Base-by-base conservation (phyloP, 331 rosid species). In the Rosa hybrid region DNA sequence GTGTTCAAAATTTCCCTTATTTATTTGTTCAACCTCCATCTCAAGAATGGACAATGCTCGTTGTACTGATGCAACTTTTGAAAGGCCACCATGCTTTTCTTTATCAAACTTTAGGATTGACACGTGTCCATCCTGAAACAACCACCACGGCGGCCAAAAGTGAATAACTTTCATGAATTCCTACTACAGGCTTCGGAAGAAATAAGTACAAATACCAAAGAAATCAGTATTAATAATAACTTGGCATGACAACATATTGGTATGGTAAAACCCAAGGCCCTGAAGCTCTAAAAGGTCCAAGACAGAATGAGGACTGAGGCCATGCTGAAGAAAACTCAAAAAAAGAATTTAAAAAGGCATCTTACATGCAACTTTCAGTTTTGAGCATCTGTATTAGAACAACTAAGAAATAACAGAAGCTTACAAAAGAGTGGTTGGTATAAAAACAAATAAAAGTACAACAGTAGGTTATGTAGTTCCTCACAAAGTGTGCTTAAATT, bases 1-100 rank as follows among this genome's bases (percentile, higher is more conserved):
- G 80, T 96, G 99, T 82, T 96, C 90, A 71, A 89, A 96, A 51
- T 78, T 92, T 71, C 99, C 99, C 85, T 93, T 96, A 62, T 96
- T 96, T 86, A 96, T 96, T 89, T 96, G 99, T 82, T 96, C 94
- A 70, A 93, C 99, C 90, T 93, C 98, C 99, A 96, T 89, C 86
- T 93, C 97, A 73, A 96, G 98, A 87, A 90, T 88, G 45, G 99
- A 96, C 80, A 96, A 86, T 48, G 99, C 99, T 45, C 99, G 97
- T 71, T 91, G 97, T 75, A 96, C 96, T 12, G 99, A 87, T 82
- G 94, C 89, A 76, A 92, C 84, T 85, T 88, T 88, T 71, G 94
- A 87, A 85, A 90, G 83, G 80, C 84, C 82, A 0, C 89, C 92
- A 39, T 72, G 83, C 76, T 90, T 88, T 78, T 90, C 92, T 84